Percentiles rank a stretch among this genome's conserved stretches.
Evolutionary conservation across 768 basidiomycete genomes (phyloP).

Genomic region (Termitomyces sp.): DNA sequence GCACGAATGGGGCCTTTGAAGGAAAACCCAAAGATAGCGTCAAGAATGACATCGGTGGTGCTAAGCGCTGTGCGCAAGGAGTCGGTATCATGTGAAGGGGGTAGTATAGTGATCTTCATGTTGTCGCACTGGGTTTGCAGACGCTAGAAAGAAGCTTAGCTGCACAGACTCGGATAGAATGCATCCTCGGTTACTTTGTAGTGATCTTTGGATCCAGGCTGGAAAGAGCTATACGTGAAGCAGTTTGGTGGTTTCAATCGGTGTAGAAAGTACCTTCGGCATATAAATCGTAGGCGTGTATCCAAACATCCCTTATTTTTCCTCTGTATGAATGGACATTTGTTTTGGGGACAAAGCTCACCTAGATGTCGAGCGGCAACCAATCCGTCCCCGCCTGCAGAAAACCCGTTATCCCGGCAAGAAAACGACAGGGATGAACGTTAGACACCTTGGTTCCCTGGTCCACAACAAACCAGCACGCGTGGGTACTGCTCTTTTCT

Average conservation of each 20-base stretch:
- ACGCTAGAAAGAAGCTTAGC: slow-evolving; percentile 39
- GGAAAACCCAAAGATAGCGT: slow-evolving; percentile 98
- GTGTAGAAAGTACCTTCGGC: slow-evolving; percentile 64
- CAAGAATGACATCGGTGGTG: slow-evolving; percentile 78
- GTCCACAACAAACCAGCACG: slow-evolving; percentile 94
- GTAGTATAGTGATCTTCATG: slow-evolving; percentile 74
- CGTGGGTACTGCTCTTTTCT: slow-evolving; percentile 58
- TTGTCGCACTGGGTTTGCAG: slow-evolving; percentile 85
- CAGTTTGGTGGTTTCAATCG: not conserved
- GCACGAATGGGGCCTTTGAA: slow-evolving; percentile 87
- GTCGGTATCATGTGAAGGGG: slow-evolving; percentile 40
- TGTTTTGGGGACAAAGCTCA: slow-evolving; percentile 24
- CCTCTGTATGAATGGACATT: not conserved
- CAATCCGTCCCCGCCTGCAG: slow-evolving; percentile 81
- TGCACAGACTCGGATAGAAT: not conserved
- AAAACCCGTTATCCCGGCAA: not conserved
- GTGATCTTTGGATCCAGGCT: slow-evolving; percentile 92
- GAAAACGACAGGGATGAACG: not conserved
- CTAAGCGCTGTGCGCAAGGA: slow-evolving; percentile 45
- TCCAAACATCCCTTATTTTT: slow-evolving; percentile 75
- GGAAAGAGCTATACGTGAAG: not conserved
- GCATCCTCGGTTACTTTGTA: slow-evolving; percentile 55
- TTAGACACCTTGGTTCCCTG: slow-evolving; percentile 80
- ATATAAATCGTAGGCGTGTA: slow-evolving; percentile 88
- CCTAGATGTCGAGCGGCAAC: slow-evolving; percentile 95